phyloP scores from a whole-genome alignment of 768 basidiomycete species.

The Mycena capillaripes region DNA sequence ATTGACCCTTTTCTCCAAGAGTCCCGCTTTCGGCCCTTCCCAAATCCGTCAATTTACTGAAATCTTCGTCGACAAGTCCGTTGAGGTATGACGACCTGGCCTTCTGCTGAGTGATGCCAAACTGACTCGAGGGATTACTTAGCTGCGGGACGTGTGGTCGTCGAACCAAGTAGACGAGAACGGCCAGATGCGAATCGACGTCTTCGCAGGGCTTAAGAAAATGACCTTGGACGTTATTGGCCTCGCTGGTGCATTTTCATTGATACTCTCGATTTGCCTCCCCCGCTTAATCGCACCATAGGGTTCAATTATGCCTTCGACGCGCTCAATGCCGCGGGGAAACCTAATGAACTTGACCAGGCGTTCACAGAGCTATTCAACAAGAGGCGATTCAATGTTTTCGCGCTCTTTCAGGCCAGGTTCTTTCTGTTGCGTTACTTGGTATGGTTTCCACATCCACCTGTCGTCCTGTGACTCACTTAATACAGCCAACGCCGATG shows the following conservation, averaged over 20 bases:
- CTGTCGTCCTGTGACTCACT: neutral
- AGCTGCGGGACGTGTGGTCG: slow-evolving; percentile 29
- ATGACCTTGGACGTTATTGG: slow-evolving; percentile 61
- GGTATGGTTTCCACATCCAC: neutral
- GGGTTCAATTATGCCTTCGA: slow-evolving; percentile 21
- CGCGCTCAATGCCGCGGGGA: neutral
- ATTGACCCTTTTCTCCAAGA: slow-evolving; percentile 36
- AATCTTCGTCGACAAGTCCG: slow-evolving; percentile 54
- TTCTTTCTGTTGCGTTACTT: neutral
- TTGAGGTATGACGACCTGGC: slow-evolving; percentile 39
- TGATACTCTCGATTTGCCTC: neutral
- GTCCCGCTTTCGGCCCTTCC: slow-evolving; percentile 58
- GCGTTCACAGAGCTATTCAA: slow-evolving; percentile 1
- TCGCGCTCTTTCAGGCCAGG: neutral
- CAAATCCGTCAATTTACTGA: slow-evolving; percentile 54
- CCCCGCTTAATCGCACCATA: neutral
- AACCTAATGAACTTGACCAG: neutral
- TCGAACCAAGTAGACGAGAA: neutral
- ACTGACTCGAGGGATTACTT: neutral
- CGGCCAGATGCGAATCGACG: slow-evolving; percentile 51
- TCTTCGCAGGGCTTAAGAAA: slow-evolving; percentile 58
- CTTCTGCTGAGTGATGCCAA: too few species aligned
- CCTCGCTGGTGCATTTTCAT: slow-evolving; percentile 2
- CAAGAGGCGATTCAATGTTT: too few species aligned
- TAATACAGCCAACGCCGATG: neutral